These are phyloP conservation scores for Canavalia ensiformis DNA, from an alignment of 306 rosid genomes.

Conservation along the genomic window DNA sequence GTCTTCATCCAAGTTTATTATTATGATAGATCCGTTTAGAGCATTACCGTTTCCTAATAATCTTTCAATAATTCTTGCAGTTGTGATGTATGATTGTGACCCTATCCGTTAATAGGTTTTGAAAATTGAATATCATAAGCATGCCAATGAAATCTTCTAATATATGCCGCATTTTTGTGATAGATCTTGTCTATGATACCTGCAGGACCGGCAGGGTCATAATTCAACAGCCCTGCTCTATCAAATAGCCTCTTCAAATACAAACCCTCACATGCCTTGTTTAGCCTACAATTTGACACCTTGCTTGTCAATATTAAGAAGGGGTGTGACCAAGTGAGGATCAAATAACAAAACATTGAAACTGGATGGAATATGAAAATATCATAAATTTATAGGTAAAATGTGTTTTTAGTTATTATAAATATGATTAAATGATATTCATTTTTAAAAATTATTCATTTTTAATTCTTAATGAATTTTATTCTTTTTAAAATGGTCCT, in stretches of 20 bases:
- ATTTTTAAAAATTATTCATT: too few relatives aligned
- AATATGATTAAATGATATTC: too few relatives aligned
- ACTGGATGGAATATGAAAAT: neutral
- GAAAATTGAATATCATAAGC: slow-evolving; percentile 34
- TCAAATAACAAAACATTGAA: neutral
- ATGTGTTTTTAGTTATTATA: too few relatives aligned
- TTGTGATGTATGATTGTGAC: slow-evolving; percentile 37
- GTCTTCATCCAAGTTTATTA: slow-evolving; percentile 43
- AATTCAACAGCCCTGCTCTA: neutral
- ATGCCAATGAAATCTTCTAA: slow-evolving; percentile 45
- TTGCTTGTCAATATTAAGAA: slow-evolving; percentile 22
- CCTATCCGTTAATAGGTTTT: slow-evolving; percentile 29
- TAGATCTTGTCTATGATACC: slow-evolving; percentile 49
- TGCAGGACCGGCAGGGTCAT: slow-evolving; percentile 44
- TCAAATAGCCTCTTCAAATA: neutral
- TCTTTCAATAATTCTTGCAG: slow-evolving; percentile 36
- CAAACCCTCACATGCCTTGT: slow-evolving; percentile 44
- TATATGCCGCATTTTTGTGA: slow-evolving; percentile 36
- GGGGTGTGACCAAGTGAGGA: neutral
- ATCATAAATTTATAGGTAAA: too few relatives aligned
- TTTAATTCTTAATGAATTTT: too few relatives aligned
- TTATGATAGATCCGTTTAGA: slow-evolving; percentile 7
- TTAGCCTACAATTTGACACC: slow-evolving; percentile 39
- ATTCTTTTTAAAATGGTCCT: too few relatives aligned
- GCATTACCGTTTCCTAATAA: slow-evolving; percentile 2